Base-by-base conservation (phyloP, 1,284 basidiomycete species). In the Marasmius fiardii region DNA sequence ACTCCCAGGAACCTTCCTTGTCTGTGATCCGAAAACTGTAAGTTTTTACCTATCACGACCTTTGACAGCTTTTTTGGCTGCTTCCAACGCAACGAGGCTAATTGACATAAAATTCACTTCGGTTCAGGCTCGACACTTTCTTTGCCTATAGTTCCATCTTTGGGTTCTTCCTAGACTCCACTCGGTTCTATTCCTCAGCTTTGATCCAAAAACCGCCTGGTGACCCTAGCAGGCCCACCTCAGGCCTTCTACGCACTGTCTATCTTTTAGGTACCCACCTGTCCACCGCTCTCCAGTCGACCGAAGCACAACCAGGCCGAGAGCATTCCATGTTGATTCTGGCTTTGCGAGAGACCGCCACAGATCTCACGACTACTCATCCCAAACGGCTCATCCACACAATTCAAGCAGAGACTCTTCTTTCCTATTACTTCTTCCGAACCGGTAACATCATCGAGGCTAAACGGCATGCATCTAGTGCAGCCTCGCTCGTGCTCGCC, bases 331-430 rank as follows among this genome's bases (percentile, higher is more conserved):
- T 69, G 41, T 60, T 72, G 21, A 54, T 68, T 35, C 61, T 64
- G 31, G 64, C 68, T 11, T 59, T 68, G 2, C 57, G 64, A 18
- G 62, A 63, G 39, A 55, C 57, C 16, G 53, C 55, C 10, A 58
- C 61, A 59, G 49, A 61, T 60, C 20, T 60, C 59, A 51, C 39
- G 52, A 53, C 44, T 58, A 49, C 53, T 4, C 57, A 51, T 63
- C 62, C 43, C 58, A 63, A 55, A 23, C 63, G 65, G 16, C 58
- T 69, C 20, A 37, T 72, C 12, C 67, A 73, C 43, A 67, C 66
- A 24, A 65, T 74, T 31, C 73, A 75, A 53, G 70, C 75, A 5
- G 69, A 74, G 34, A 61, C 71, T n/a, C 65, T 77, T 31, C 63
- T 77, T 34, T 66, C 68, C 7, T 61, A 63, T 49, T 76, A 74